Evolutionary conservation across 108 stramenopile species (phyloP), one percentile per base, ranked within the genome.

Genomic region (Aurantiochytrium sp.): DNA sequence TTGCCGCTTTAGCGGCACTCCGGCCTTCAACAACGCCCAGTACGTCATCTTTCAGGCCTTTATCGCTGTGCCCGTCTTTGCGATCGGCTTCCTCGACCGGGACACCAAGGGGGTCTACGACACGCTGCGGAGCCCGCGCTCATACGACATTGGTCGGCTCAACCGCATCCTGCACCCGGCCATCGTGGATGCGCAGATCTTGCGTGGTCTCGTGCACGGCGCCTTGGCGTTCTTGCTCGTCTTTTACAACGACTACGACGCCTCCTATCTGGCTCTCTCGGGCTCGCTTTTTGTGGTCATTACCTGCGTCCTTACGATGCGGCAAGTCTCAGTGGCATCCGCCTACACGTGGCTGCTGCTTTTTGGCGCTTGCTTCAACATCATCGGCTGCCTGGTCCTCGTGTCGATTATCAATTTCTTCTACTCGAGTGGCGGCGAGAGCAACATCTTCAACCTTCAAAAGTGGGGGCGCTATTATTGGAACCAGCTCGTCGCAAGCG

Each of bases 81-180:
- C 89, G 27, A 55, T 87, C 15, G 94, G 94, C 50, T 85, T 91
- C 4, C 91, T 94, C 81, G 94, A 94, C 68, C 92, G 87, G n/a
- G 94, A 94, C 86, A 48, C 92, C 19, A 37, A 86, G 6, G 87
- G 86, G 55, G 85, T 88, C 32, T 68, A 86, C 34, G 86, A 34
- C 39, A 87, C 90, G 30, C 54, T 93, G n/a, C 53, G 41, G 34
- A 54, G 91, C 73, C 93, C 93, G 4, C 41, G 45, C 24, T 85
- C 91, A 2, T 93, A 92, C 90, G 85, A 54, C 30, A 36, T 48
- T 4, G 90, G 90, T 32, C 85, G 85, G 10, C 37, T 55, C 17
- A 55, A 88, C 55, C 34, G 55, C 36, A 54, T 88, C 52, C 86
- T 90, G 27, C 87, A 65, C 52, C 37, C 52, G 21, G 37, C 37